phyloP scores from a whole-genome alignment of 768 basidiomycete genomes.

The Saitozyma podzolica region DNA sequence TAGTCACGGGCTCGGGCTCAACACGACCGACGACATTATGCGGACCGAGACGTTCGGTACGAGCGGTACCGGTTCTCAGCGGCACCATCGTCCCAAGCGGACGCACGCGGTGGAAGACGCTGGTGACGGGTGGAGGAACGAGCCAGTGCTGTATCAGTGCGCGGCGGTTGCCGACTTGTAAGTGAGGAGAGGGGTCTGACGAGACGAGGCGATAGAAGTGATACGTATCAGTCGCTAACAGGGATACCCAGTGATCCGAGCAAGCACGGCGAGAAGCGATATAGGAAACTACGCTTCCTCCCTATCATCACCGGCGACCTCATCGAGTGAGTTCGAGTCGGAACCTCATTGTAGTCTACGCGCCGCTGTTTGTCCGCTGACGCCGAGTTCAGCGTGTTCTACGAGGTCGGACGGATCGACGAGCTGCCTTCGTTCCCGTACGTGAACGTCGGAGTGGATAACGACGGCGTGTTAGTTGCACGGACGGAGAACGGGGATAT shows the following conservation, averaged over 20 bases:
- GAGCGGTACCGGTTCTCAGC: not conserved
- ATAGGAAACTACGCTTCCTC: slow-evolving; percentile 48
- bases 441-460: slow-evolving; percentile 49
- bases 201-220: not conserved
- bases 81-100: too few species aligned
- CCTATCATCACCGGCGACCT: slow-evolving; percentile 43
- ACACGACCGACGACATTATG: not conserved
- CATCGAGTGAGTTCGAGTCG: slow-evolving; percentile 39
- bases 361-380: not conserved
- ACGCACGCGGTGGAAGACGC: slow-evolving; percentile 26
- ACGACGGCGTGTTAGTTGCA: slow-evolving; percentile 51
- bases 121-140: slow-evolving; percentile 43
- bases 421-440: slow-evolving; percentile 50
- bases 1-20: not conserved
- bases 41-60: not conserved
- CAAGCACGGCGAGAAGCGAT: slow-evolving; percentile 31
- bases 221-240: slow-evolving; percentile 1
- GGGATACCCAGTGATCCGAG: slow-evolving; percentile 22
- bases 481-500: slow-evolving; percentile 41
- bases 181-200: slow-evolving; percentile 11
- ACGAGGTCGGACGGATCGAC: slow-evolving; percentile 53
- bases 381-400: slow-evolving; percentile 36
- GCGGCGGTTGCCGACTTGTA: slow-evolving; percentile 52
- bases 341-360: not conserved
- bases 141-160: slow-evolving; percentile 49